Base-by-base conservation (phyloP, 2,329 filamentous ascomycete species). In the Monilinia aucupariae region DNA sequence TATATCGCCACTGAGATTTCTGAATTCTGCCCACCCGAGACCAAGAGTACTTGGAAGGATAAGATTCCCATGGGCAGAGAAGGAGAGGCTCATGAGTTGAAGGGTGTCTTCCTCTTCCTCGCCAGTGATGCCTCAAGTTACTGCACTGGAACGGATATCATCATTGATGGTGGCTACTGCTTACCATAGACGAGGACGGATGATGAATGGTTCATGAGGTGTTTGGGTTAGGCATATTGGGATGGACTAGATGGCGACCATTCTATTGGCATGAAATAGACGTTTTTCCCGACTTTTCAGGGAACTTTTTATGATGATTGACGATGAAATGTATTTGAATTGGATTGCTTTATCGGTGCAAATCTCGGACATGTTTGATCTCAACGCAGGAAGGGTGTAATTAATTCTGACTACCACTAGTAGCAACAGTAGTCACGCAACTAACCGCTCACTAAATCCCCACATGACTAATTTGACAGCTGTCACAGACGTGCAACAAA, bases 21-120 rank as follows among this genome's bases (percentile, higher is more conserved):
- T 15, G 77, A 80, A 68, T 91, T 90, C 72, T 80, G 85, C 12
- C 78, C 84, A 0, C 71, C 79, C 10, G 87, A 90, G 69, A 87
- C 83, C 4, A 90, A 90, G 81, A 79, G 82, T 51, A 80, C 89
- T 64, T 92, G 90, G 87, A 85, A 84, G 73, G 84, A 86, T 71
- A 92, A 89, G 81, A 92, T 88, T 48, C 89, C 89, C 12, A 89
- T 94, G 85, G 89, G 85, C 32, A 83, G 91, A 68, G 87, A 92
- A 72, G 91, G 88, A 12, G 80, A 86, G 67, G 79, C 84, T 3
- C 82, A 85, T 65, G 91, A 96, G 78, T 80, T 96, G 69, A 92
- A 93, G 78, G 91, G 90, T 25, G 88, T 88, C 22, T 96, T 89
- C 74, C 76, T 96, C 54, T 94, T 92, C 76, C 79, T 96, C 63